These are phyloP conservation scores for Yarrowia bubula DNA, from an alignment of 805 yeast species.

Conservation along the genomic window DNA sequence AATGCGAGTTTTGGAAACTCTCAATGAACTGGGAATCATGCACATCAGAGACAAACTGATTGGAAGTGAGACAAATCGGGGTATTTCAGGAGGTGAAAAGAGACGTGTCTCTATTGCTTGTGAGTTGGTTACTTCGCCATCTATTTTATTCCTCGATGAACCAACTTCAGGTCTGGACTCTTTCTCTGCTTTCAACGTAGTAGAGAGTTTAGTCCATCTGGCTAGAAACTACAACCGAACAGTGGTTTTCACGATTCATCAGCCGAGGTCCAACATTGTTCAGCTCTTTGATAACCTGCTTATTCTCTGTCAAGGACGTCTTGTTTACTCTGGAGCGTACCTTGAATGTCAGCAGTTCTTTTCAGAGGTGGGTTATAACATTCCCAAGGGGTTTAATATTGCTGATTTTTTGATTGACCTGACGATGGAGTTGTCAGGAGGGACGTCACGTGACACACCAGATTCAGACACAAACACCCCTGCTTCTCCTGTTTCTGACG, in stretches of 20 bases:
- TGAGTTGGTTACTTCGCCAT: slow-evolving; percentile 85
- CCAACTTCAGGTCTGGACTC: slow-evolving; percentile 97
- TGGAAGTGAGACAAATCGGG: slow-evolving; percentile 86
- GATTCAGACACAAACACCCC: background rate
- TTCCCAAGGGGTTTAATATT: slow-evolving; percentile 88
- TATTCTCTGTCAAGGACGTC: slow-evolving; percentile 76
- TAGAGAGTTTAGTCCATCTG: slow-evolving; percentile 76
- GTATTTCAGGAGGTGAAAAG: slow-evolving; percentile 92
- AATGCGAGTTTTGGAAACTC: slow-evolving; percentile 76
- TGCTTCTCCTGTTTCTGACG: slow-evolving; percentile 29
- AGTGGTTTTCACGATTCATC: slow-evolving; percentile 90
- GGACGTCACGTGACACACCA: slow-evolving; percentile 7
- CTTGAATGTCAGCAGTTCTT: slow-evolving; percentile 72
- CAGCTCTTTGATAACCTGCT: slow-evolving; percentile 81
- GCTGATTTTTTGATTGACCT: slow-evolving; percentile 93
- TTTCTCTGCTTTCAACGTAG: slow-evolving; percentile 86
- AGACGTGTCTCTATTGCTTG: slow-evolving; percentile 91
- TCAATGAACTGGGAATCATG: slow-evolving; percentile 78
- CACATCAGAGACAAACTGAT: slow-evolving; percentile 80
- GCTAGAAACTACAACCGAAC: slow-evolving; percentile 83
- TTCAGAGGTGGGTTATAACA: slow-evolving; percentile 66
- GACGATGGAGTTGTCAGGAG: slow-evolving; percentile 56
- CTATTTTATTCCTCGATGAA: slow-evolving; percentile 79
- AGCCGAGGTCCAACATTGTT: slow-evolving; percentile 94
- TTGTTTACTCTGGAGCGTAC: slow-evolving; percentile 87